Evolutionary conservation across 441 rosid species (phyloP).

Genomic region (Populus hybrid): DNA sequence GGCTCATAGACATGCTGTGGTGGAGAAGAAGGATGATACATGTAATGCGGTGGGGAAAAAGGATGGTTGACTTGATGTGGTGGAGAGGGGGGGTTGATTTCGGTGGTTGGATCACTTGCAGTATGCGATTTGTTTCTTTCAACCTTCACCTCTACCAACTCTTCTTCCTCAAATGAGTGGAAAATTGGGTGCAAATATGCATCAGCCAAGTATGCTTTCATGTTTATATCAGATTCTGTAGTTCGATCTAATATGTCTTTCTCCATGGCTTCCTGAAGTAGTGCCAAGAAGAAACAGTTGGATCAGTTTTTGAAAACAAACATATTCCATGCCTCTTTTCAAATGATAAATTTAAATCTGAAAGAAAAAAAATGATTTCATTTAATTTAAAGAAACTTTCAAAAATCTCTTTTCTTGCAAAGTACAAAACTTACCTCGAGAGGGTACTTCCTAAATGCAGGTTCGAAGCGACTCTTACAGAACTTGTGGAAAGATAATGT

Average conservation of each 20-base stretch:
- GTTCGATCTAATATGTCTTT: constrained; percentile 62
- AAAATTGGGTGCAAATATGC: constrained; percentile 94
- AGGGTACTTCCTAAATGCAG: constrained; percentile 83
- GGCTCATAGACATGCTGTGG: constrained; percentile 28
- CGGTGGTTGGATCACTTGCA: constrained; percentile 32
- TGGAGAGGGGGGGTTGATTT: constrained; percentile 58
- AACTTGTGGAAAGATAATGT: constrained; percentile 83
- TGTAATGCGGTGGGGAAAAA: constrained; percentile 17
- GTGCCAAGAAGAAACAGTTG: constrained; percentile 1
- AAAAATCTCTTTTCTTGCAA: background rate
- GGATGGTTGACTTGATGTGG: constrained; percentile 36
- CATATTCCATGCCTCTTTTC: background rate
- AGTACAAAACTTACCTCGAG: constrained; percentile 59
- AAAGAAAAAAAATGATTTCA: background rate
- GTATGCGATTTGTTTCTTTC: constrained; percentile 40
- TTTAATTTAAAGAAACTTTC: background rate
- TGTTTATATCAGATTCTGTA: constrained; percentile 53
- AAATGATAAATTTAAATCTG: background rate
- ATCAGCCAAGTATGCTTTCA: constrained; percentile 70
- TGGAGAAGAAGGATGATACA: constrained; percentile 18
- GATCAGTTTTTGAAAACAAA: background rate
- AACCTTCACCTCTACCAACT: constrained; percentile 45
- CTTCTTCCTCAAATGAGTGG: constrained; percentile 64
- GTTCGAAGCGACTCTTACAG: constrained; percentile 87
- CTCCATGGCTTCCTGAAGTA: constrained; percentile 83